Percentiles rank a stretch among this genome's conserved stretches.
These are phyloP conservation scores for Aspergillus quadricinctus DNA, from an alignment of 2,329 filamentous ascomycete genomes.

Conservation along the genomic window DNA sequence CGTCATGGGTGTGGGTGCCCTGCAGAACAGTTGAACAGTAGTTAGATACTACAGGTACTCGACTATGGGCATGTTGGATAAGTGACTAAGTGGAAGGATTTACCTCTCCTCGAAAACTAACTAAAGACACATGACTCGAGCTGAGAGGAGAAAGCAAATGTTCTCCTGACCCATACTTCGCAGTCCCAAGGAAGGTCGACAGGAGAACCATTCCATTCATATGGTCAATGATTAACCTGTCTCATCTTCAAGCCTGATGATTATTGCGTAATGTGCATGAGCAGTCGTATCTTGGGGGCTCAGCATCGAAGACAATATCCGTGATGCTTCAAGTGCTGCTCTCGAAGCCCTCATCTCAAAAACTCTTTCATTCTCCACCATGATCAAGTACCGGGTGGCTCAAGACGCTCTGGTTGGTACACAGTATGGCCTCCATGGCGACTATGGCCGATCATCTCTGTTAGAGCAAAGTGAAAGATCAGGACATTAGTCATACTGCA, in stretches of 20 bases:
- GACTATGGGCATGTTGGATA: background rate
- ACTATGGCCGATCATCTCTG: background rate
- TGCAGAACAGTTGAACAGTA: constrained; percentile 12
- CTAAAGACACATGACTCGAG: background rate
- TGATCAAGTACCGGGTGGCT: background rate
- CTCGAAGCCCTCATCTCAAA: background rate
- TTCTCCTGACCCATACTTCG: background rate
- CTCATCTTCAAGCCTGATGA: too few relatives aligned
- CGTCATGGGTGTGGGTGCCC: constrained; percentile 29
- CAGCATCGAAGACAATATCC: background rate
- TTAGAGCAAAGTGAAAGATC: background rate
- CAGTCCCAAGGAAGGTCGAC: background rate
- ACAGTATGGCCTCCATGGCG: background rate
- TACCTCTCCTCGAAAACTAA: background rate
- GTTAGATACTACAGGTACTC: background rate
- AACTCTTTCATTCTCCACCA: background rate
- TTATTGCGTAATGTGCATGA: background rate
- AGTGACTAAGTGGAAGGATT: too few relatives aligned
- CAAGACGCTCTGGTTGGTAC: background rate
- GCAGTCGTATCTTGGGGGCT: background rate
- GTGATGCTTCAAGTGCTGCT: background rate
- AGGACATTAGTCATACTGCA: background rate
- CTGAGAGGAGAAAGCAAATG: background rate
- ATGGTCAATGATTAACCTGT: background rate
- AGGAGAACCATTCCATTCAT: background rate